These are phyloP conservation scores for Aureobasidium sp. DNA, from an alignment of 2,329 filamentous ascomycete species.

Conservation along the genomic window DNA sequence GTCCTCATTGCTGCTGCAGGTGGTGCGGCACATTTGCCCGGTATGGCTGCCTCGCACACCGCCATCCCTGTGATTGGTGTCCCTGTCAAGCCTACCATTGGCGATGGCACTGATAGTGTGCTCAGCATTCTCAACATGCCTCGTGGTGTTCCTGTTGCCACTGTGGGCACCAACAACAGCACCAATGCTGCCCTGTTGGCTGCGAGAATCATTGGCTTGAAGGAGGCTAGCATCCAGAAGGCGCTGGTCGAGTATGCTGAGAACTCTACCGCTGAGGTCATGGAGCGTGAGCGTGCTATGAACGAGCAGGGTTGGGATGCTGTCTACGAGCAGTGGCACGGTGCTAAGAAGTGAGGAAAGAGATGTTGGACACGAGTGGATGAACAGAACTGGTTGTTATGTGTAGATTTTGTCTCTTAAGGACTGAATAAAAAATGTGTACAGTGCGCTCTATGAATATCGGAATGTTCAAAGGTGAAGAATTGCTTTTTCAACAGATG, in stretches of 20 bases:
- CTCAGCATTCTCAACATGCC: conserved; percentile 49
- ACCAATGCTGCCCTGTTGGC: conserved; percentile 43
- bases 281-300: conserved; percentile 54
- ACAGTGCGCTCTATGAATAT: too few relatives aligned
- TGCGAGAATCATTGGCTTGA: conserved; percentile 37
- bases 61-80: conserved; percentile 45
- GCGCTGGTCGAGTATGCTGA: conserved; percentile 56
- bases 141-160: conserved; percentile 36
- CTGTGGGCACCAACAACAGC: conserved; percentile 40
- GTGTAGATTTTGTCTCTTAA: neutral
- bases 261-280: conserved; percentile 57
- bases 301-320: conserved; percentile 43
- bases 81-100: conserved; percentile 43
- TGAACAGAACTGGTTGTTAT: neutral
- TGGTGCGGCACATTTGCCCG: conserved; percentile 45
- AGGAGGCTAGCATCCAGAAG: conserved; percentile 49
- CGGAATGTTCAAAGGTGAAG: neutral
- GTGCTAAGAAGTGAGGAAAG: conserved; percentile 22
- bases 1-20: conserved; percentile 45
- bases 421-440: neutral
- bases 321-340: conserved; percentile 23
- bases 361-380: neutral
- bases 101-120: conserved; percentile 45
- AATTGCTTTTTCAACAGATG: neutral
- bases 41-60: conserved; percentile 46